A percentile compares a stretch with the other conserved stretches of the same genome.
Evolutionary conservation across 169 alveolate genomes (phyloP).

Genomic region (Ichthyophthirius multifiliis): DNA sequence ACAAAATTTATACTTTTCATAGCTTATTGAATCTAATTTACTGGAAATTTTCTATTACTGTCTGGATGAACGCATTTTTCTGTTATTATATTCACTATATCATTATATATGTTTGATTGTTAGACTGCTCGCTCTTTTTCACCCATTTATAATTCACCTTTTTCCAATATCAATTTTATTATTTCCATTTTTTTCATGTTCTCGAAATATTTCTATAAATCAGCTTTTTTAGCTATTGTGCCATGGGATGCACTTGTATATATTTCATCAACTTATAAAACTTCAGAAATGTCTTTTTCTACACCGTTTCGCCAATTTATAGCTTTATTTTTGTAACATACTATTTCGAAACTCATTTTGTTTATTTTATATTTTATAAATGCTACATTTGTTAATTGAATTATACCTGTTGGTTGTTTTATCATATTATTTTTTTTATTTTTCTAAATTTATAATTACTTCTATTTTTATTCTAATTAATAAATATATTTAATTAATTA

Average conservation of each 20-base stretch:
- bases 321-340: constrained; percentile 79
- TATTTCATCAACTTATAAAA: constrained; percentile 65
- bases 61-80: constrained; percentile 72
- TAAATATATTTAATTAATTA: no score
- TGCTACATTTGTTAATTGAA: constrained; percentile 72
- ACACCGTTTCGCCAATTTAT: constrained; percentile 71
- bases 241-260: constrained; percentile 80
- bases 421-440: no score
- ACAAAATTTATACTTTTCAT: constrained; percentile 59
- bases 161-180: constrained; percentile 68
- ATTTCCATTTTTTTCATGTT: constrained; percentile 55
- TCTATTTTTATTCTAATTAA: no score
- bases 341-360: constrained; percentile 70
- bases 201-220: constrained; percentile 55
- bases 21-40: constrained; percentile 70
- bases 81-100: constrained; percentile 71
- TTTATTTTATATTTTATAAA: constrained; percentile 58
- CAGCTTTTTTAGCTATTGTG: constrained; percentile 69
- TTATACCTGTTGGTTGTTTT: constrained; percentile 40
- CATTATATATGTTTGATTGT: constrained; percentile 51
- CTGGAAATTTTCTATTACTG: constrained; percentile 73
- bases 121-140: constrained; percentile 76
- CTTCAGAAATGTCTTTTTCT: constrained; percentile 55
- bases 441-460: no score
- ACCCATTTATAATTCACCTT: constrained; percentile 78